Evolutionary conservation across 129 eudicot genomes (phyloP).

Genomic region (Chrysanthemum lavandulifolium): DNA sequence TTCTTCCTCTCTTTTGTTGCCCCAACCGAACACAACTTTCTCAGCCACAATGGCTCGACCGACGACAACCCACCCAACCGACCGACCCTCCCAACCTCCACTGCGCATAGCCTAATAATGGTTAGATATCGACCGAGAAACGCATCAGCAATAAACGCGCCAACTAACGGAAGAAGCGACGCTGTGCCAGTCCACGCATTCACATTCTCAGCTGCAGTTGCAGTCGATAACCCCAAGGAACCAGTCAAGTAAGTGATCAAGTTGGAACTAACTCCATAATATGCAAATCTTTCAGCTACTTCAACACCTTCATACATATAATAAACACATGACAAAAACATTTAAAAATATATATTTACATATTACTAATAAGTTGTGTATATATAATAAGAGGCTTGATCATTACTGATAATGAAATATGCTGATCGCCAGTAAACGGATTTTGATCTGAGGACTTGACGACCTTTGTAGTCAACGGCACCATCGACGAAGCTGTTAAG

Average conservation of each 20-base stretch:
- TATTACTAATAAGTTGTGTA: background rate
- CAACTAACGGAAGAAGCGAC: constrained; percentile 40
- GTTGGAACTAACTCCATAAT: constrained; percentile 18
- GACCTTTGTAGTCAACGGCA: constrained; percentile 49
- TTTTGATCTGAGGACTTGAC: constrained; percentile 45
- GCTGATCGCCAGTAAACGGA: constrained; percentile 43
- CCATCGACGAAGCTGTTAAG: constrained; percentile 32
- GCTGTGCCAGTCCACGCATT: constrained; percentile 17
- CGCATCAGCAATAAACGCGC: constrained; percentile 51
- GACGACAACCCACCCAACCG: too few species aligned
- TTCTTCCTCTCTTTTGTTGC: too few species aligned
- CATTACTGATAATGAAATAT: constrained; percentile 18
- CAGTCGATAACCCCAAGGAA: constrained; percentile 9
- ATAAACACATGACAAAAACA: background rate
- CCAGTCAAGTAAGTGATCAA: constrained; percentile 12
- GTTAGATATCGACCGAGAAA: constrained; percentile 48
- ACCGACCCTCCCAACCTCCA: too few species aligned
- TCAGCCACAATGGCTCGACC: too few species aligned
- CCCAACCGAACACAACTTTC: too few species aligned
- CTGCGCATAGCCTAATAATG: too few species aligned
- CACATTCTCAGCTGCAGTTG: constrained; percentile 20
- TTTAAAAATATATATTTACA: background rate
- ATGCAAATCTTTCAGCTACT: constrained; percentile 30
- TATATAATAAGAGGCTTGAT: background rate
- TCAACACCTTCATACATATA: constrained; percentile 14